Conservation (phyloP, 2,329 filamentous ascomycete genomes). For the Stylonectria norvegica region DNA sequence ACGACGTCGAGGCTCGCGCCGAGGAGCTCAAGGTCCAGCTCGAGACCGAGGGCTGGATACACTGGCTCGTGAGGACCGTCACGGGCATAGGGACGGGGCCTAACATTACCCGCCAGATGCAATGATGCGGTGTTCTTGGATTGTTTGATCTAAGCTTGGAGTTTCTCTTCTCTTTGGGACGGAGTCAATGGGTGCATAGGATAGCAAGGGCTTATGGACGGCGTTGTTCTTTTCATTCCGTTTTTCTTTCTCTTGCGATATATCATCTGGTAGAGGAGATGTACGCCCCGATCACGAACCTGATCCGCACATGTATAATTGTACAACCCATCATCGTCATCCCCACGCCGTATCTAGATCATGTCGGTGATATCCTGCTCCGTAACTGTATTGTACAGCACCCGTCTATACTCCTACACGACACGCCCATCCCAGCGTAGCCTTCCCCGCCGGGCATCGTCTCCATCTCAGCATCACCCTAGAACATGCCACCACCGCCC, state of each 20-base stretch:
- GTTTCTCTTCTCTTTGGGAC: slow-evolving; percentile 19
- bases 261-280: slow-evolving; percentile 7
- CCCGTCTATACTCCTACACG: slow-evolving; percentile 22
- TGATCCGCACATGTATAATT: slow-evolving; percentile 19
- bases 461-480: slow-evolving; percentile 5
- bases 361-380: neutral
- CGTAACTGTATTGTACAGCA: slow-evolving; percentile 3
- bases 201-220: slow-evolving; percentile 6
- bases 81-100: slow-evolving; percentile 60
- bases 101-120: slow-evolving; percentile 43
- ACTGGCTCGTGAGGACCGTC: slow-evolving; percentile 61
- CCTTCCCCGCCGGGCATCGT: neutral
- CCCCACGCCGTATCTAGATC: neutral
- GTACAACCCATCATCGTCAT: slow-evolving; percentile 1
- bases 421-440: no score
- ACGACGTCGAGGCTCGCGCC: slow-evolving; percentile 64
- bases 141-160: no score
- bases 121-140: slow-evolving; percentile 7
- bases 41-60: slow-evolving; percentile 61
- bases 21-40: slow-evolving; percentile 60
- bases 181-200: neutral
- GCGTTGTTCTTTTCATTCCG: slow-evolving; percentile 11
- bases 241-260: slow-evolving; percentile 1
- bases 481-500: slow-evolving; percentile 37
- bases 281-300: slow-evolving; percentile 14